phyloP scores from a whole-genome alignment of 495 filamentous ascomycete species.

The Immersiella caudata region DNA sequence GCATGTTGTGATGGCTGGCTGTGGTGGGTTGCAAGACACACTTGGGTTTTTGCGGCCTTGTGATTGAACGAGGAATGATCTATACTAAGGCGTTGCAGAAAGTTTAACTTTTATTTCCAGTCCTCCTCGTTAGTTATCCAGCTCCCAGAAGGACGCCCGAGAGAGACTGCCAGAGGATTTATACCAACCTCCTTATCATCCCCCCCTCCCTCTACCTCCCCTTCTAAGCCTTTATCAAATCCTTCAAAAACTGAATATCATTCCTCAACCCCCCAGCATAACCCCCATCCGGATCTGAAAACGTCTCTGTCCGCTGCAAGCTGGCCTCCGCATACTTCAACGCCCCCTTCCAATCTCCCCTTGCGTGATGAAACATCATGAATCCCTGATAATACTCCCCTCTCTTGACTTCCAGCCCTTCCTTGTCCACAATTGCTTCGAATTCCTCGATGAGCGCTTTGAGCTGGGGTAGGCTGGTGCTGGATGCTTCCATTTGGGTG shows the following conservation, averaged over 20 bases:
- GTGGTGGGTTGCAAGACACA: no score
- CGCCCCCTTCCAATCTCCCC: constrained; percentile 33
- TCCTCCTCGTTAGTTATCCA: no score
- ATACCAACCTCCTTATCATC: no score
- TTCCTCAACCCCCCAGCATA: constrained; percentile 27
- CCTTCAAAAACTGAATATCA: constrained; percentile 22
- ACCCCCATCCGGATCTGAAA: constrained; percentile 33
- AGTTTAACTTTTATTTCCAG: no score
- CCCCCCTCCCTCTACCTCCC: no score
- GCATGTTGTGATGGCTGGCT: no score
- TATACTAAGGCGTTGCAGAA: no score
- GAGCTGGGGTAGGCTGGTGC: constrained; percentile 25
- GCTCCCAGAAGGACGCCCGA: no score
- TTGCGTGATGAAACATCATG: constrained; percentile 32
- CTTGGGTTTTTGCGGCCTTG: no score
- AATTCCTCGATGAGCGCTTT: constrained; percentile 33
- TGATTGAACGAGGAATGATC: no score
- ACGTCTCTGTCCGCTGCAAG: constrained; percentile 32
- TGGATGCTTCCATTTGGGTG: constrained; percentile 27
- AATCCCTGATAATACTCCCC: constrained; percentile 40
- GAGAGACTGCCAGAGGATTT: no score
- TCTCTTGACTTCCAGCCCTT: constrained; percentile 34
- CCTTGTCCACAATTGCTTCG: constrained; percentile 32
- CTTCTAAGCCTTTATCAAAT: no score
- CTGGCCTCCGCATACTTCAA: constrained; percentile 29